Evolutionary conservation across 176 grass and related monocot species (phyloP).

Genomic region (Ananas comosus): DNA sequence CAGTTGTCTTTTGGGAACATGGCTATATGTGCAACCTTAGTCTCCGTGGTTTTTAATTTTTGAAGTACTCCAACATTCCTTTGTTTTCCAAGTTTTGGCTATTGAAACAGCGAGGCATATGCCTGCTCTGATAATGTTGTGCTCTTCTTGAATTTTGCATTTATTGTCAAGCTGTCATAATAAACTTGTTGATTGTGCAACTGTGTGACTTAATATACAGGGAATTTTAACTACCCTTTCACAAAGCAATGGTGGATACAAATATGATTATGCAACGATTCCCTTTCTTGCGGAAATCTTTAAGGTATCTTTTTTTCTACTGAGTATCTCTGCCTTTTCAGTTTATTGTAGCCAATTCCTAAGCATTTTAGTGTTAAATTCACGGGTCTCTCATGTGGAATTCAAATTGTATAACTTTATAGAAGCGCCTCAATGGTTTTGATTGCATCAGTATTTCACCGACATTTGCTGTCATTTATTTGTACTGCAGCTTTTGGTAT

Average conservation of each 20-base stretch:
- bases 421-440: neutral
- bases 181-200: constrained; percentile 8
- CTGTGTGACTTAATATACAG: constrained; percentile 17
- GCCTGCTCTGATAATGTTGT: neutral
- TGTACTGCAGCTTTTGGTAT: constrained; percentile 55
- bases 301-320: constrained; percentile 42
- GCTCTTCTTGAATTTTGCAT: neutral
- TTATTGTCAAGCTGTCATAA: neutral
- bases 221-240: constrained; percentile 93
- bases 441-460: neutral
- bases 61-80: no score
- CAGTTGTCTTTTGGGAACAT: no score
- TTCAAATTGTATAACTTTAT: neutral
- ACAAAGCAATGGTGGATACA: constrained; percentile 76
- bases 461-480: constrained; percentile 19
- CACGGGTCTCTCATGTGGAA: neutral
- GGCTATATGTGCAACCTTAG: no score
- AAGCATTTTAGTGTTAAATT: neutral
- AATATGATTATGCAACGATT: constrained; percentile 84
- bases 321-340: neutral
- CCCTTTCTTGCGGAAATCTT: constrained; percentile 89
- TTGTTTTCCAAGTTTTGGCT: no score
- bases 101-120: neutral
- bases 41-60: no score
- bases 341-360: neutral